Evolutionary conservation across 192 early-diverging fungal species (phyloP).

Genomic region (Rhizophagus sp.): DNA sequence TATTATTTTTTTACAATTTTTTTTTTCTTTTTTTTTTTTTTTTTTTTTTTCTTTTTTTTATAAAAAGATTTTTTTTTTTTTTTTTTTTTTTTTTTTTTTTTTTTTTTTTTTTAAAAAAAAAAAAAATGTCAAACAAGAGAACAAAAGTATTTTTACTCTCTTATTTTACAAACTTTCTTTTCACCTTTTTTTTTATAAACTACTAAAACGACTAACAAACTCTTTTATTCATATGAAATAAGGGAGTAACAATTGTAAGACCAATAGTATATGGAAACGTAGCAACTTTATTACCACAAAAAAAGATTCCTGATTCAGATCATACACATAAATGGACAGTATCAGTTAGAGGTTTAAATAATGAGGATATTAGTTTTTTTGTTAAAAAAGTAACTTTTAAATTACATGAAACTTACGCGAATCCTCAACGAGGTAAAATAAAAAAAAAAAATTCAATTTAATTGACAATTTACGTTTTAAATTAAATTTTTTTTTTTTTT

Average conservation of each 20-base stretch:
- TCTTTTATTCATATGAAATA: neutral
- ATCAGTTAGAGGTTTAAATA: constrained; percentile 79
- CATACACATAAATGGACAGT: constrained; percentile 98
- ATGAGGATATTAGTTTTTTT: constrained; percentile 83
- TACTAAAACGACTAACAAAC: neutral
- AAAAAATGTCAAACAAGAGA: constrained; percentile 10
- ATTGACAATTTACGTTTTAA: too few species aligned
- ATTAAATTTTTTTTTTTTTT: too few species aligned
- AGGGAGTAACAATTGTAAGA: constrained; percentile 67
- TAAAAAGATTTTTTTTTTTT: too few species aligned
- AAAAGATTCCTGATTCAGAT: constrained; percentile 66
- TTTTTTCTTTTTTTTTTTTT: too few species aligned
- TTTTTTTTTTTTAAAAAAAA: too few species aligned
- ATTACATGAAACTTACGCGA: constrained; percentile 92
- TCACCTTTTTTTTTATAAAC: neutral
- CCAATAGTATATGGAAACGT: constrained; percentile 89
- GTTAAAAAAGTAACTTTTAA: constrained; percentile 92
- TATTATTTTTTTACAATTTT: too few species aligned
- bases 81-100: too few species aligned
- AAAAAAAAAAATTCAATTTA: constrained; percentile 17
- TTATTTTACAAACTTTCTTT: neutral
- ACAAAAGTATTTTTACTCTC: neutral
- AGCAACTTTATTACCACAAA: constrained; percentile 69
- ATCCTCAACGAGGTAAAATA: constrained; percentile 70
- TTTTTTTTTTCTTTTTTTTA: too few species aligned